A percentile compares a stretch with the other conserved stretches of the same genome.
Evolutionary conservation across 176 grass and related monocot genomes (phyloP).

Genomic region (Musa itinerans): DNA sequence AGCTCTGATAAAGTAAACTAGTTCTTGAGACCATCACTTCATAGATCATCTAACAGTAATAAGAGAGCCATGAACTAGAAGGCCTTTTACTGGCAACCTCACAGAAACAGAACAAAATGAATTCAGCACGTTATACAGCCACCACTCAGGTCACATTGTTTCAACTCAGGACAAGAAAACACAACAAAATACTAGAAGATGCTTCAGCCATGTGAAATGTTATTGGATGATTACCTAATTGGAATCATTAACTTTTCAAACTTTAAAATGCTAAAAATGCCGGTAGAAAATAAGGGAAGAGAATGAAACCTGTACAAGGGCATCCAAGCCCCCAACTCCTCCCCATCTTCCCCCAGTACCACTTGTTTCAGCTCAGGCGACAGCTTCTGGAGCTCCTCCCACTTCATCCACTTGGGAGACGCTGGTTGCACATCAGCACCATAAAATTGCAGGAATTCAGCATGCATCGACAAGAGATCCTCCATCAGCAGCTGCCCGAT

Average conservation of each 20-base stretch:
- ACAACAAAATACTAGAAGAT: neutral
- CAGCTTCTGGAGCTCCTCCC: slow-evolving; percentile 40
- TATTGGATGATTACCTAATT: neutral
- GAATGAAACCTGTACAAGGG: slow-evolving; percentile 61
- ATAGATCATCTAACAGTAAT: neutral
- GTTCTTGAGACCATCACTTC: neutral
- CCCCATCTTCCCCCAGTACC: slow-evolving; percentile 28
- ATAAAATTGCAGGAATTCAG: slow-evolving; percentile 61
- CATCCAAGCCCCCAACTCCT: slow-evolving; percentile 44
- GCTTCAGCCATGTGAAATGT: neutral
- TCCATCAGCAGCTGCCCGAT: slow-evolving; percentile 74
- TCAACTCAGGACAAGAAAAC: neutral
- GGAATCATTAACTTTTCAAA: neutral
- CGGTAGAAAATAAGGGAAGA: neutral
- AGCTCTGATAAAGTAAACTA: neutral
- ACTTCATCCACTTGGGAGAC: slow-evolving; percentile 62
- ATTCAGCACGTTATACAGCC: neutral
- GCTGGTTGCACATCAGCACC: slow-evolving; percentile 31
- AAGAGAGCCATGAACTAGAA: neutral
- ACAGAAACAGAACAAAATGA: neutral
- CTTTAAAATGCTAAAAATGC: neutral
- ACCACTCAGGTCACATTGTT: neutral
- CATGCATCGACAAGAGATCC: slow-evolving; percentile 66
- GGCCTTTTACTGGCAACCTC: neutral
- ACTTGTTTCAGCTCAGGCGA: slow-evolving; percentile 26